Percentiles rank a stretch among this genome's conserved stretches.
phyloP scores from a whole-genome alignment of 208 protist genomes.

The Leishmania tropica region DNA sequence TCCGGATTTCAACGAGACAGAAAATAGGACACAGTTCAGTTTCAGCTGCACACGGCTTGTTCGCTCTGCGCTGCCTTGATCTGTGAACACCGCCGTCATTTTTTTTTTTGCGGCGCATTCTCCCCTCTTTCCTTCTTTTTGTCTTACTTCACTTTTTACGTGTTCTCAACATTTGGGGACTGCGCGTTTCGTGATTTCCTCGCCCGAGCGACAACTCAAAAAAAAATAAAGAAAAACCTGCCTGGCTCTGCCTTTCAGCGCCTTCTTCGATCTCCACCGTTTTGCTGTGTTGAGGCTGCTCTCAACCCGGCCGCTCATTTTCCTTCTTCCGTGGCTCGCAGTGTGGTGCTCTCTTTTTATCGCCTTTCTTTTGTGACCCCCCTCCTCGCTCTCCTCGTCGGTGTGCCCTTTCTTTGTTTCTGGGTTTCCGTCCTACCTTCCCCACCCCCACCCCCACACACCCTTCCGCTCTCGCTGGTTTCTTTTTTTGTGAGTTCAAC shows the following conservation, averaged over 20 bases:
- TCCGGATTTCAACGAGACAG: background rate
- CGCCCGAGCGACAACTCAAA: too few species aligned
- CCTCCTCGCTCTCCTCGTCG: background rate
- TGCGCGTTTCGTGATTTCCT: background rate
- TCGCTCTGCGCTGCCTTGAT: background rate
- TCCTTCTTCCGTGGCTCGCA: background rate
- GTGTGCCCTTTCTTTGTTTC: background rate
- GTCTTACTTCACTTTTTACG: background rate
- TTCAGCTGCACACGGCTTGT: background rate
- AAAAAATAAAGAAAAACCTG: background rate
- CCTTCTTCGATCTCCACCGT: too few species aligned
- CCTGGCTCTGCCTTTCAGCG: background rate
- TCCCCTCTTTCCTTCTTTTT: constrained; percentile 8
- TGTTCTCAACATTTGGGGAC: background rate
- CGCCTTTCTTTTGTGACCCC: background rate
- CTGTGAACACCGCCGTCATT: background rate
- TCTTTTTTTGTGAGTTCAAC: background rate
- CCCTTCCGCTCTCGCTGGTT: background rate
- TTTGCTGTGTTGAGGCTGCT: background rate
- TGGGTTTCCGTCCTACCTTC: background rate
- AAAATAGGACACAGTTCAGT: background rate
- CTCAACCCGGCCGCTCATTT: background rate
- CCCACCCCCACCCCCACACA: background rate
- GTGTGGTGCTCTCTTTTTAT: background rate
- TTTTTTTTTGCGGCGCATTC: background rate